phyloP scores from a whole-genome alignment of 805 yeast genomes.

The Kuraishia borneana region DNA sequence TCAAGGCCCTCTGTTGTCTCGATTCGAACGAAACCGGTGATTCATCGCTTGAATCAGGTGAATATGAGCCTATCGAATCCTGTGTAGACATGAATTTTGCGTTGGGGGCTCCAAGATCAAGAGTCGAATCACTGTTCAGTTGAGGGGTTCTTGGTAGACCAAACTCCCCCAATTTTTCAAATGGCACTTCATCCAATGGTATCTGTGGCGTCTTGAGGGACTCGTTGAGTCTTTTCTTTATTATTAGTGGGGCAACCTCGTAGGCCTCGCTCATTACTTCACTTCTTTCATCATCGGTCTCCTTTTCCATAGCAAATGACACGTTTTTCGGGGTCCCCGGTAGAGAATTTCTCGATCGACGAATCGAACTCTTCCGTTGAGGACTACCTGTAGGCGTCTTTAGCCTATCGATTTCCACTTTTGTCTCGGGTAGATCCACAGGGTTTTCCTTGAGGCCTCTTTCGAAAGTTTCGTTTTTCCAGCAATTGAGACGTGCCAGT shows the following conservation, averaged over 20 bases:
- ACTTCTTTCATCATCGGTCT: neutral
- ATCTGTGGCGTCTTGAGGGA: neutral
- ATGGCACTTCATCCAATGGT: too few species aligned
- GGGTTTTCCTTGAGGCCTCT: constrained; percentile 12
- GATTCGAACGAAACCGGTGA: constrained; percentile 1
- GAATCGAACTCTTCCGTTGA: neutral
- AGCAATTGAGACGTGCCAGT: constrained; percentile 83
- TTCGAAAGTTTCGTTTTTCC: constrained; percentile 74
- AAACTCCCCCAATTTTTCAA: too few species aligned
- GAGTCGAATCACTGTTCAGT: neutral
- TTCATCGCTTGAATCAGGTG: constrained; percentile 11
- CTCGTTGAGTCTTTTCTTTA: constrained; percentile 3
- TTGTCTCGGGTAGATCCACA: constrained; percentile 10
- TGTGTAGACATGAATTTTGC: constrained; percentile 9
- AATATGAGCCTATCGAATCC: constrained; percentile 16
- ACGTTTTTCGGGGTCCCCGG: constrained; percentile 12
- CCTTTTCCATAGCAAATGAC: constrained; percentile 1
- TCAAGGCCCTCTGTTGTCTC: constrained; percentile 7
- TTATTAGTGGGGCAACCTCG: constrained; percentile 1
- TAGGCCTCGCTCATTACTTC: constrained; percentile 4
- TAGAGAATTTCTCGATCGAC: constrained; percentile 9
- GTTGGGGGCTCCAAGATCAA: constrained; percentile 6
- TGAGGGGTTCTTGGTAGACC: too few species aligned
- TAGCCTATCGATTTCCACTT: constrained; percentile 7
- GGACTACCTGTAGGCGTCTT: constrained; percentile 4